Base-by-base conservation (phyloP, 1,139 yeast species). In the Saccharomyces pastorianus region DNA sequence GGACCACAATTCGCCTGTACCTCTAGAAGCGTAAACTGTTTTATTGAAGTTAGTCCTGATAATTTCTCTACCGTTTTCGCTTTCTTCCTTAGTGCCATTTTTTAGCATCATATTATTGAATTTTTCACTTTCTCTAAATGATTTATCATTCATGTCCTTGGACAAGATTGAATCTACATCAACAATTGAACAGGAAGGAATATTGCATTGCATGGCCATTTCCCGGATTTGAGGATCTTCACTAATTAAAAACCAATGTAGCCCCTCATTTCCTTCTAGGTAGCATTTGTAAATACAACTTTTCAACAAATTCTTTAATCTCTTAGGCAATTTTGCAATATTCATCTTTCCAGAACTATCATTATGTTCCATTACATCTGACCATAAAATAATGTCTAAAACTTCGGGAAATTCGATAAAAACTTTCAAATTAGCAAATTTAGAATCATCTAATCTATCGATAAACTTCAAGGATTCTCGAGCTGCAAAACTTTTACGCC, bases 21-120 rank as follows among this genome's bases (percentile, higher is more conserved):
- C 70, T 53, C 71, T 63, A 25, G 65, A 57, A 6, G 71, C 71
- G 52, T 65, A 68, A 13, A 67, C 57, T 4, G 65, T 63, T 41
- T 59, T 60, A 42, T 64, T 61, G 48, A 65, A 68, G 23, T 60
- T 58, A 2, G 70, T 66, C 46, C 58, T 64, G 23, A 65, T 60
- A 26, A 62, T 58, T 46, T 60, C 58, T 23, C 61, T 59, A 51
- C 70, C 71, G 46, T 58, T 54, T 20, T 55, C 53, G 14, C 59
- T 56, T 17, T 58, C 60, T 47, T 58, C 60, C 34, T 57, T 61
- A 27, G 54, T 57, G 13, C 65, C 66, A 53, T 55, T 61, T 47
- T 59, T 58, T 11, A 58, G 51, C 14, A 67, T 54, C 46, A 59
- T 48, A 42, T 61, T 57, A 50, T 65, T 65, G 54, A 67, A 67